Evolutionary conservation across 148 eudicot species (phyloP), one percentile per base, ranked within the genome.

Genomic region (Beta vulgaris): DNA sequence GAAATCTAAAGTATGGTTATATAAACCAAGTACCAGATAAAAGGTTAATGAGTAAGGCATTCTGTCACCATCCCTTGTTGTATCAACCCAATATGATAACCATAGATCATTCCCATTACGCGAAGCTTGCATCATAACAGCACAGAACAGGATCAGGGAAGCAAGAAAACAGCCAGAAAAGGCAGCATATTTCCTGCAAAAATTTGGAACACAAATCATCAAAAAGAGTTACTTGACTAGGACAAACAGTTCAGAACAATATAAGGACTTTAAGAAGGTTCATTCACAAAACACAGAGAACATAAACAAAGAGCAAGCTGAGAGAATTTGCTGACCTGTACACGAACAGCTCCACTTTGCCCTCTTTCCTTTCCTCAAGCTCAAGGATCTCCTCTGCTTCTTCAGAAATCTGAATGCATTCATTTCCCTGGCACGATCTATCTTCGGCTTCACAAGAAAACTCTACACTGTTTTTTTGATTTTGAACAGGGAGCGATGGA

Each of bases 71-170:
- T 82, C 93, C 25, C 51, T 77, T 48, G 90, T 85, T 46, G 89
- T 80, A 76, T 94, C 98, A 76, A 94, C 98, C 97, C 98, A 94
- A 82, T 83, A 94, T 35, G 98, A 92, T 43, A 94, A 82, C 98
- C 97, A 94, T 68, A 94, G 83, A 86, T 94, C 98, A 88, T 89
- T 94, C 44, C 98, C 98, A 80, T 89, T 94, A 70, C 97, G 91
- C 25, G 96, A 90, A 65, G 91, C 91, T 94, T 94, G 98, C 98
- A 91, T 94, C 82, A 90, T 74, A 64, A 92, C 69, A 68, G 98
- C 97, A 58, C 97, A 89, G 64, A 94, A 69, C 73, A 87, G 85
- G 76, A 90, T 84, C 76, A 90, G 42, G 60, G 82, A 70, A 73
- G 97, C 75, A 58, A 94, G 79, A 71, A 80, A 81, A 93, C 98